Percentiles rank a stretch among this genome's conserved stretches.
Conservation (phyloP, 2,329 filamentous ascomycete species). For the Capronia epimyces region DNA sequence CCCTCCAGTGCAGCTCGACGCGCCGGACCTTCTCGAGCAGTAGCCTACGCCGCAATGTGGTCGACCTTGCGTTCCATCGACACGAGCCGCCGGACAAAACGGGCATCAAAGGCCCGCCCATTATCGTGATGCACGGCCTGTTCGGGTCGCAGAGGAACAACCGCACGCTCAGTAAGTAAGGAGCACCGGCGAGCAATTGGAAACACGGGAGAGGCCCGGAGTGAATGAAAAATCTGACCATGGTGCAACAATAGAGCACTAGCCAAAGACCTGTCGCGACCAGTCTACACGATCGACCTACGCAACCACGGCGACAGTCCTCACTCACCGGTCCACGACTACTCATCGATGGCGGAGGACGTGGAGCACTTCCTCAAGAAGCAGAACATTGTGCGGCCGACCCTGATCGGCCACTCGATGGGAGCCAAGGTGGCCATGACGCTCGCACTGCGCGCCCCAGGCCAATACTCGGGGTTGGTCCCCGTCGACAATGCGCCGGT, state of each 20-base stretch:
- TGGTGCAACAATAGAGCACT: slow-evolving; percentile 54
- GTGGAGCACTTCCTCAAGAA: slow-evolving; percentile 70
- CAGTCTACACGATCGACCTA: slow-evolving; percentile 80
- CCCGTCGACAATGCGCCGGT: slow-evolving; percentile 90
- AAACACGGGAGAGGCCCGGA: slow-evolving; percentile 2
- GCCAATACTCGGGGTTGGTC: slow-evolving; percentile 64
- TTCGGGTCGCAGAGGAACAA: slow-evolving; percentile 90
- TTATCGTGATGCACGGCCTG: slow-evolving; percentile 85
- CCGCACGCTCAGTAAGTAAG: slow-evolving; percentile 86
- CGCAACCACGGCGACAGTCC: slow-evolving; percentile 91
- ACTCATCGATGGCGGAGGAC: slow-evolving; percentile 74
- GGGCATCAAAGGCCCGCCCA: slow-evolving; percentile 48
- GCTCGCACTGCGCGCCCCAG: slow-evolving; percentile 66
- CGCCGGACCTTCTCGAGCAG: slow-evolving; percentile 20
- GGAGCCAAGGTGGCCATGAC: slow-evolving; percentile 92
- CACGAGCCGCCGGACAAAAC: slow-evolving; percentile 24
- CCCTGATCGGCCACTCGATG: slow-evolving; percentile 93
- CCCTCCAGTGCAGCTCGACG: neutral
- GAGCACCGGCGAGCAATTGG: too few relatives aligned
- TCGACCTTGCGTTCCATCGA: slow-evolving; percentile 27
- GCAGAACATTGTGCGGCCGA: slow-evolving; percentile 62
- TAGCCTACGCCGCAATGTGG: slow-evolving; percentile 5
- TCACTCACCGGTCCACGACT: slow-evolving; percentile 71
- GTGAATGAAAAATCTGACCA: neutral
- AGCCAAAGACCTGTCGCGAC: slow-evolving; percentile 71